Percentiles rank a stretch among this genome's conserved stretches.
These are phyloP conservation scores for Tinospora cordifolia DNA, from an alignment of 164 flowering plant species.

Conservation along the genomic window DNA sequence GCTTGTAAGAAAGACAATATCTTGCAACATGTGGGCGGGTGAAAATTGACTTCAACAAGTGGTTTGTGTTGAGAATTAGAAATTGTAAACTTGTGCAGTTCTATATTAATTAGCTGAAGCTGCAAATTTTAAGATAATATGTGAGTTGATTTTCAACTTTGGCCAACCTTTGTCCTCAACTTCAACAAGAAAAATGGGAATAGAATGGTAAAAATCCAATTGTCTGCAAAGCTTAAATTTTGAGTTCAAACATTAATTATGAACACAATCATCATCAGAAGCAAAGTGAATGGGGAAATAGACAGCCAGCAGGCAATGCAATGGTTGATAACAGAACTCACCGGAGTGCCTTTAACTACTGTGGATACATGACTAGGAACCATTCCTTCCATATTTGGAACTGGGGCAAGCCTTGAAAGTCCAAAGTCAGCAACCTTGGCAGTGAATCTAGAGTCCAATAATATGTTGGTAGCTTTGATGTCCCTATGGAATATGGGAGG, in stretches of 20 bases:
- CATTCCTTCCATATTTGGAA: conserved; percentile 30
- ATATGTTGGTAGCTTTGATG: conserved; percentile 49
- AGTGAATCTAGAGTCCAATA: conserved; percentile 33
- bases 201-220: neutral
- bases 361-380: conserved; percentile 42
- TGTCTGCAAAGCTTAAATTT: neutral
- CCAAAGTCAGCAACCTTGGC: conserved; percentile 57
- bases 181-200: neutral
- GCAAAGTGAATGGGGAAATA: neutral
- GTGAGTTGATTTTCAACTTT: neutral
- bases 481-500: conserved; percentile 58
- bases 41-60: no score
- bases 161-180: neutral
- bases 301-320: neutral
- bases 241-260: neutral
- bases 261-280: neutral
- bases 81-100: no score
- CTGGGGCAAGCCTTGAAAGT: conserved; percentile 43
- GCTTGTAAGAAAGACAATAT: no score
- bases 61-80: no score
- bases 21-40: no score
- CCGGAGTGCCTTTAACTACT: conserved; percentile 49
- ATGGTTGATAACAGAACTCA: conserved; percentile 16
- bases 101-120: neutral
- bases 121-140: neutral